Percentiles rank a stretch among this genome's conserved stretches.
These are phyloP conservation scores for Fusarium sp. DNA, from an alignment of 2,329 filamentous ascomycete species.

Conservation along the genomic window DNA sequence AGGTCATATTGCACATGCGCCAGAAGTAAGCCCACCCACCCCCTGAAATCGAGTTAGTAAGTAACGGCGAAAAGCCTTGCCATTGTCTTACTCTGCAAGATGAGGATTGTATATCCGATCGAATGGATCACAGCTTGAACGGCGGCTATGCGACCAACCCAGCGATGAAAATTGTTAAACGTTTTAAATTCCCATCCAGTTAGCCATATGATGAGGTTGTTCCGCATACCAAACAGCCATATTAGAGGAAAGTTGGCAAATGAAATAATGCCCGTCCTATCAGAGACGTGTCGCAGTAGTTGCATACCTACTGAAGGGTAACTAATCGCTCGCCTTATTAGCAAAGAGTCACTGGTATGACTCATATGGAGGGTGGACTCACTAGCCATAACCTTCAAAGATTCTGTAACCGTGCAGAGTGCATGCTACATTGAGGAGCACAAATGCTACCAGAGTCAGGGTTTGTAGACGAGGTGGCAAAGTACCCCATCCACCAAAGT, in stretches of 20 bases:
- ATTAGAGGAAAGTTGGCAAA: constrained; percentile 74
- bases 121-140: constrained; percentile 74
- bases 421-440: constrained; percentile 4
- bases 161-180: constrained; percentile 76
- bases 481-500: constrained; percentile 15
- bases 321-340: constrained; percentile 39
- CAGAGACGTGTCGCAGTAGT: constrained; percentile 67
- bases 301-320: constrained; percentile 54
- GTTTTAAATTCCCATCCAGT: constrained; percentile 79
- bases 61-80: constrained; percentile 42
- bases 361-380: accelerated
- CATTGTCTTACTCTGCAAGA: neutral
- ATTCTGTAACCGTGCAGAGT: constrained; percentile 11
- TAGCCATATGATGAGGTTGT: constrained; percentile 74
- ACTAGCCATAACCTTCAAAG: constrained; percentile 31
- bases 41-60: constrained; percentile 44
- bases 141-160: constrained; percentile 72
- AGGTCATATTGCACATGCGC: constrained; percentile 55
- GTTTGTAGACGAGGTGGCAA: constrained; percentile 13
- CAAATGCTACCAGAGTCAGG: neutral
- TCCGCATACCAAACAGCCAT: constrained; percentile 76
- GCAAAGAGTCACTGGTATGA: accelerated
- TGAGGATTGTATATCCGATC: constrained; percentile 65
- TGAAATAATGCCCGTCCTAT: constrained; percentile 73
- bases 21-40: constrained; percentile 56